Evolutionary conservation across 202 grass and related monocot genomes (phyloP).

Genomic region (Zoysia matrella): DNA sequence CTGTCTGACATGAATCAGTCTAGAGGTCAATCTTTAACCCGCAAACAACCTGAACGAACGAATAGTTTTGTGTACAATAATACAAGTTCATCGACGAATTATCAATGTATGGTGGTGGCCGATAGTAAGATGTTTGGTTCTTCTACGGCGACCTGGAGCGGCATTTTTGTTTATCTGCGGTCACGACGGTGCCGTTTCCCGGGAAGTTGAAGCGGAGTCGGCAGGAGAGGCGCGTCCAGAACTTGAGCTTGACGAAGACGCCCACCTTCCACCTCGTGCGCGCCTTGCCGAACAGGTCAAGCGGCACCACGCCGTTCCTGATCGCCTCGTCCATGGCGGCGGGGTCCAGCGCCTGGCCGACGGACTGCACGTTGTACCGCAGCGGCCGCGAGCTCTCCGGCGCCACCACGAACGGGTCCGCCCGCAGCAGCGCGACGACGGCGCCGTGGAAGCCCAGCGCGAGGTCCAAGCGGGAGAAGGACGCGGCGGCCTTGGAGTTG

Average conservation of each 20-base stretch:
- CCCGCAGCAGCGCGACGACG: conserved; percentile 41
- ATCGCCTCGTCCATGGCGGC: conserved; percentile 38
- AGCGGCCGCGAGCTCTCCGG: conserved; percentile 48
- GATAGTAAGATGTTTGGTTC: background rate
- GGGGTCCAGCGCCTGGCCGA: conserved; percentile 31
- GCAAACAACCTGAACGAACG: too few relatives aligned
- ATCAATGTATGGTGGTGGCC: background rate
- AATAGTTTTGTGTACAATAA: too few relatives aligned
- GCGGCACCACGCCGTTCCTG: conserved; percentile 46
- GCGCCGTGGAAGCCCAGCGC: conserved; percentile 47
- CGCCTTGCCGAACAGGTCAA: conserved; percentile 53
- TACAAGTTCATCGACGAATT: too few relatives aligned
- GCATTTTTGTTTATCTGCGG: conserved; percentile 15
- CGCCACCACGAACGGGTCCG: conserved; percentile 44
- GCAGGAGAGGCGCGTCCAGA: conserved; percentile 59
- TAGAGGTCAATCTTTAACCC: too few relatives aligned
- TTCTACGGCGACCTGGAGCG: conserved; percentile 27
- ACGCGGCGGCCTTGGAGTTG: conserved; percentile 26
- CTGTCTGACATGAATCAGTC: too few relatives aligned
- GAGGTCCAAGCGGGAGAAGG: conserved; percentile 41
- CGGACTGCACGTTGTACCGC: conserved; percentile 37
- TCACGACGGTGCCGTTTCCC: conserved; percentile 42
- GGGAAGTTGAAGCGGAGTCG: conserved; percentile 44
- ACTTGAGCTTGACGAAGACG: conserved; percentile 50
- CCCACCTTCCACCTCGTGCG: conserved; percentile 62